Evolutionary conservation across 176 grass and related monocot genomes (phyloP), one percentile per base, ranked within the genome.

Genomic region (Oryza meridionalis): DNA sequence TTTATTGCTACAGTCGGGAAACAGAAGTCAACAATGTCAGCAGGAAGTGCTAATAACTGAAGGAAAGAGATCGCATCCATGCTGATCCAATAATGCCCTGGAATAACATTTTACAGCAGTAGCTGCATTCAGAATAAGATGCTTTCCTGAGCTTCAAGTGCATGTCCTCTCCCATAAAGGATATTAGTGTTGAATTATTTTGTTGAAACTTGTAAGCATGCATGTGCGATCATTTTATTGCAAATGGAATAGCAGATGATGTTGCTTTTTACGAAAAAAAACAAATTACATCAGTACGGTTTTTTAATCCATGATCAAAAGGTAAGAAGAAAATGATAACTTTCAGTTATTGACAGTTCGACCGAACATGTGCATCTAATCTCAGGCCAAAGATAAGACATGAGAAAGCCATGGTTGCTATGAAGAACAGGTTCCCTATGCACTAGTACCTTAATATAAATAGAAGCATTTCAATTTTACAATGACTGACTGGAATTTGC

Each of bases 1-100:
- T 97, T 97, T 46, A 94, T 94, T 11, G 53, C 67, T 81, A 86
- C 77, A 71, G 70, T 91, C 63, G 92, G 95, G 42, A 88, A 88
- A 68, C 77, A 86, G 24, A 88, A 77, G 33, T 43, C 69, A 55
- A 77, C 3, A 66, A 11, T 4, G n/a, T 85, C 29, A 40, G 8
- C 26, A 74, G 13, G 90, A 76, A 88, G 67, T 26, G 63, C 27
- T 21, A 73, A 83, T 58, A 67, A 58, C 35, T 83, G 29, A 86
- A 47, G 17, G n/a, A 62, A 58, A 90, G 79, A 82, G 14, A 78
- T 70, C 22, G 2, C 3, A 50, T 26, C 1, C 69, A 69, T 51
- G 11, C 15, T 66, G 45, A 78, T 73, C 22, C 45, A 62, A 29
- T 2, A 62, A 29, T 2, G 24, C 31, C 35, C 43, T 31, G 21